phyloP scores from a whole-genome alignment of 768 basidiomycete genomes.

The Mycena maculata region DNA sequence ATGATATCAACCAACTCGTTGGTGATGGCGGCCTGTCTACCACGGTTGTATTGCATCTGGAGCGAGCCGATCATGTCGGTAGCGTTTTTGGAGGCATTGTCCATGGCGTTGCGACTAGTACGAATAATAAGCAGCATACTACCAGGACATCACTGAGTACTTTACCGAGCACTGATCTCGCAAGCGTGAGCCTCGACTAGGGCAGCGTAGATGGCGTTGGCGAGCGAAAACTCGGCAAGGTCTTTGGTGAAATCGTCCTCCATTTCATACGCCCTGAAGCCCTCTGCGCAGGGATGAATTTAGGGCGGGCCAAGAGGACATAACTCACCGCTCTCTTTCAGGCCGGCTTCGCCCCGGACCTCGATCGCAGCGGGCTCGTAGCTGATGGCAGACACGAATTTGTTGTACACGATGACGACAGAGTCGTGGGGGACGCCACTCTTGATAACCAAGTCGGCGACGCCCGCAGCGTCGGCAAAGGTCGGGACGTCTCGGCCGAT shows the following conservation, averaged over 20 bases:
- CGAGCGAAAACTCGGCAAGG: slow-evolving; percentile 93
- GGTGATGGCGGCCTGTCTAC: slow-evolving; percentile 97
- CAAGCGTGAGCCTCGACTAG: slow-evolving; percentile 96
- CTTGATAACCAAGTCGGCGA: slow-evolving; percentile 92
- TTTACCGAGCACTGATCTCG: slow-evolving; percentile 89
- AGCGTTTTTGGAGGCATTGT: slow-evolving; percentile 99
- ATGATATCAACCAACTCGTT: slow-evolving; percentile 95
- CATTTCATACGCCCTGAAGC: slow-evolving; percentile 96
- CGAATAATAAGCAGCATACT: neutral
- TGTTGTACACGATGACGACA: slow-evolving; percentile 84
- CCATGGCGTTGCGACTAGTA: slow-evolving; percentile 95
- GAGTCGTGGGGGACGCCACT: slow-evolving; percentile 89
- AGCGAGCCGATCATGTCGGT: slow-evolving; percentile 89
- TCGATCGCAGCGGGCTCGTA: slow-evolving; percentile 85
- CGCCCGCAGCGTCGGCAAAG: slow-evolving; percentile 93
- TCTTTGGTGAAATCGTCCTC: slow-evolving; percentile 97
- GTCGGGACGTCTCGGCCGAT: slow-evolving; percentile 98
- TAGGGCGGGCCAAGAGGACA: neutral
- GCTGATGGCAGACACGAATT: slow-evolving; percentile 88
- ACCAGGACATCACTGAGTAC: neutral
- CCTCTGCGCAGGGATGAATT: slow-evolving; percentile 38
- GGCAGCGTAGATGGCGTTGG: slow-evolving; percentile 95
- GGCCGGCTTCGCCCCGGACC: slow-evolving; percentile 83
- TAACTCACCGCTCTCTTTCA: slow-evolving; percentile 81
- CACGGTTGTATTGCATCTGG: slow-evolving; percentile 97